Evolutionary conservation across 2,329 filamentous ascomycete genomes (phyloP).

Genomic region (Paracoccidioides brasiliensis): DNA sequence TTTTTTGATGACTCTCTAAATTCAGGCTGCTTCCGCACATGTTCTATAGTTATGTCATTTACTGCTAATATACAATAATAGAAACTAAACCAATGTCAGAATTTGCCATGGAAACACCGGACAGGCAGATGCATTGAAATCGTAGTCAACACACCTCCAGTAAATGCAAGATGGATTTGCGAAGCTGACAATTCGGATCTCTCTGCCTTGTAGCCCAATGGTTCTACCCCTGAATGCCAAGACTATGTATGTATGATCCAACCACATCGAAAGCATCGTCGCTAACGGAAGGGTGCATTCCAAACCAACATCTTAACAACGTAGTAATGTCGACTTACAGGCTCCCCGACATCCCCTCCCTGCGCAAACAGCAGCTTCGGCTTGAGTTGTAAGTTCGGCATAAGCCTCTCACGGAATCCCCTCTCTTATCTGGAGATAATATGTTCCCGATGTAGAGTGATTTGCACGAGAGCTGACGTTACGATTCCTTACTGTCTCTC

Average conservation of each 20-base stretch:
- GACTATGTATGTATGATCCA: neutral
- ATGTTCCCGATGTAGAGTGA: slow-evolving; percentile 7
- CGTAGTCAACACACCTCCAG: no score
- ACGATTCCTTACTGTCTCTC: no score
- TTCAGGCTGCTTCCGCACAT: no score
- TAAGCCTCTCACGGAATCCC: neutral
- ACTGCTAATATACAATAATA: no score
- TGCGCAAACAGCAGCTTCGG: slow-evolving; percentile 63
- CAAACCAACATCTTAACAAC: neutral
- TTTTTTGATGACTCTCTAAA: no score
- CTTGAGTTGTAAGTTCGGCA: slow-evolving; percentile 58
- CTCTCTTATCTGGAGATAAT: neutral
- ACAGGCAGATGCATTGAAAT: no score
- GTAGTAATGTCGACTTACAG: slow-evolving; percentile 23
- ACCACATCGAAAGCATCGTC: neutral
- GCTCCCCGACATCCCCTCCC: slow-evolving; percentile 33
- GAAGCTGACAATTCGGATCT: no score
- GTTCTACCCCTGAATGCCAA: neutral
- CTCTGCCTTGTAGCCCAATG: neutral
- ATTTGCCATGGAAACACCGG: no score
- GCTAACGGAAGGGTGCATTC: neutral
- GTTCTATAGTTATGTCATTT: no score
- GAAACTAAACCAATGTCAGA: no score
- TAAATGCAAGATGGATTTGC: no score
- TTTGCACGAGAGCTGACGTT: neutral